Evolutionary conservation across 1,284 basidiomycete species (phyloP).

Genomic region (Trichosporon coremiiforme): DNA sequence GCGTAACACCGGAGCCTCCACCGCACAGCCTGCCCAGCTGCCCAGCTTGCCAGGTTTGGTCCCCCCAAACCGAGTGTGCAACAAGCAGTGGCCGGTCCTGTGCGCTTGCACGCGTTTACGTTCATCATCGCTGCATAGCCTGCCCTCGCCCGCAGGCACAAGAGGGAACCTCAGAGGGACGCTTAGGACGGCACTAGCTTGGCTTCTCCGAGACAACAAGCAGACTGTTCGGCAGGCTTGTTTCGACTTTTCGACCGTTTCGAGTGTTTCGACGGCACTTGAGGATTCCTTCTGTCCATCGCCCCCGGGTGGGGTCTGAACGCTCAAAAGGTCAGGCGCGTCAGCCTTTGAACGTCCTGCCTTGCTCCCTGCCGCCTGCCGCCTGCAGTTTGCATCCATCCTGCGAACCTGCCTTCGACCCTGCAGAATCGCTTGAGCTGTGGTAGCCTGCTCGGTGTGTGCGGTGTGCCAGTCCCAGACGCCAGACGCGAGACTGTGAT

Average conservation of each 20-base stretch:
- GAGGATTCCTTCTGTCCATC: background rate
- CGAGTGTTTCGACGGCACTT: background rate
- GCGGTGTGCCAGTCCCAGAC: too few relatives aligned
- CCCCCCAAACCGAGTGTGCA: background rate
- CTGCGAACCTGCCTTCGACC: background rate
- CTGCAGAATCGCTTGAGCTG: too few relatives aligned
- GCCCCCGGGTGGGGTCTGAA: background rate
- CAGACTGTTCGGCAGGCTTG: slow-evolving; percentile 5
- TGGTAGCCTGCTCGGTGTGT: too few relatives aligned
- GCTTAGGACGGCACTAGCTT: background rate
- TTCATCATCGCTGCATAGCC: background rate
- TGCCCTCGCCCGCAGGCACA: slow-evolving; percentile 7
- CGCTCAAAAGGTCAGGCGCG: background rate
- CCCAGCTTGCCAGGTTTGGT: too few relatives aligned
- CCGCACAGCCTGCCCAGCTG: too few relatives aligned
- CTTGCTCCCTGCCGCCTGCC: background rate
- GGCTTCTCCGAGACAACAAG: slow-evolving; percentile 4
- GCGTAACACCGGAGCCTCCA: background rate
- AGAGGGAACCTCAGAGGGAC: background rate
- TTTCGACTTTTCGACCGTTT: background rate
- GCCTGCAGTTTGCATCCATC: background rate
- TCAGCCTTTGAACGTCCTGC: background rate
- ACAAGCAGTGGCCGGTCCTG: background rate
- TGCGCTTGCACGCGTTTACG: background rate
- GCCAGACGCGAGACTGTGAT: background rate